Conservation (phyloP, 768 basidiomycete species). For the Serpula lacrymans region DNA sequence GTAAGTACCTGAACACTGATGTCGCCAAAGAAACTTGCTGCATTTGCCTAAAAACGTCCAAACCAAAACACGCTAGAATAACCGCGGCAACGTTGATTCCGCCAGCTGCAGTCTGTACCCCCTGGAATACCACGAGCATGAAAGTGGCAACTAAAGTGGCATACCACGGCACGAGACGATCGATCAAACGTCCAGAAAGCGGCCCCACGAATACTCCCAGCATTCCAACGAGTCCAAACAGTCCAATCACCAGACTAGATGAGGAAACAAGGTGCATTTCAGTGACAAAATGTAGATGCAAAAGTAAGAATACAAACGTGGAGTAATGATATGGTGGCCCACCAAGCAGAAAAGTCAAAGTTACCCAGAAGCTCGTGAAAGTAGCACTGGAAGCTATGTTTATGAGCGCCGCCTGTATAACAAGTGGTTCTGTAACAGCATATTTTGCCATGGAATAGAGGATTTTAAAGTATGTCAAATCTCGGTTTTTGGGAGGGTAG, state of each 20-base stretch:
- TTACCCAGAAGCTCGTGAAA: constrained; percentile 65
- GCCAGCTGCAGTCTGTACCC: constrained; percentile 66
- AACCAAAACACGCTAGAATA: constrained; percentile 62
- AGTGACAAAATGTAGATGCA: neutral
- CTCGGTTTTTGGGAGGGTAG: constrained; percentile 71
- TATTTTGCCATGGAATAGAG: constrained; percentile 76
- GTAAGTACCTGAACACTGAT: constrained; percentile 50
- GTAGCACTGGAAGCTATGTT: constrained; percentile 59
- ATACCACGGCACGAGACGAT: constrained; percentile 74
- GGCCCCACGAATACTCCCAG: constrained; percentile 70
- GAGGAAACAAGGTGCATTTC: neutral
- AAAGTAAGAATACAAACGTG: constrained; percentile 39
- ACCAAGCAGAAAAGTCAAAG: constrained; percentile 77
- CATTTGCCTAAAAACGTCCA: constrained; percentile 75
- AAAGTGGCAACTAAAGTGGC: constrained; percentile 58
- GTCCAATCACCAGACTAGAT: constrained; percentile 54
- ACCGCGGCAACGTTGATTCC: constrained; percentile 70
- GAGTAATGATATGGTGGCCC: constrained; percentile 74
- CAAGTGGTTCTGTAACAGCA: constrained; percentile 70
- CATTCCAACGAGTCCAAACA: constrained; percentile 74
- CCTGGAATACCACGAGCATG: constrained; percentile 47
- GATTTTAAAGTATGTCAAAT: constrained; percentile 64
- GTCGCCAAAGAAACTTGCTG: constrained; percentile 66
- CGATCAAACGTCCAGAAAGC: constrained; percentile 63
- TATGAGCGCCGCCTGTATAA: constrained; percentile 67